These are phyloP conservation scores for Imleria badia DNA, from an alignment of 768 basidiomycete species.

Conservation along the genomic window DNA sequence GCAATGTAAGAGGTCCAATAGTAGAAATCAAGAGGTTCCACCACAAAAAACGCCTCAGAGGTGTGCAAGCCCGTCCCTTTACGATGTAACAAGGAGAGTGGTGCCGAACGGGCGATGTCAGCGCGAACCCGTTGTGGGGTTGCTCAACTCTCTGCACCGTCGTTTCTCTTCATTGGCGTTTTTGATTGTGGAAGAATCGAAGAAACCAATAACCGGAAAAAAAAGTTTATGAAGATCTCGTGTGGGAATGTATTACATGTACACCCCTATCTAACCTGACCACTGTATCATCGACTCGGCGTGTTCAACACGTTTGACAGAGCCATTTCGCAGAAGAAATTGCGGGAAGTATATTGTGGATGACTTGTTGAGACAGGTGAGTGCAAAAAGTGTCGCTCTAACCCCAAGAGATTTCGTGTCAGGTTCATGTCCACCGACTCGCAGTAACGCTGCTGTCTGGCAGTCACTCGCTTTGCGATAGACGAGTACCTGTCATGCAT, in stretches of 20 bases:
- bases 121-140: conserved; percentile 44
- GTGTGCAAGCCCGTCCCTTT: conserved; percentile 56
- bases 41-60: conserved; percentile 51
- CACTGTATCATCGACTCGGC: too few species aligned
- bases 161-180: conserved; percentile 51
- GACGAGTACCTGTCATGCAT: too few species aligned
- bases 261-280: background rate
- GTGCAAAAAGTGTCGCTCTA: background rate
- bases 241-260: conserved; percentile 25
- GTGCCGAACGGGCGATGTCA: conserved; percentile 70
- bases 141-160: conserved; percentile 60
- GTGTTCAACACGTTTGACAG: background rate
- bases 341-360: too few species aligned
- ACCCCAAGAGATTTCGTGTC: background rate
- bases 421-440: background rate
- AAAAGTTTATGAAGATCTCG: background rate
- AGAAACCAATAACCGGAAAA: background rate
- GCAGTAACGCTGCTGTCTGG: background rate
- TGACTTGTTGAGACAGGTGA: background rate
- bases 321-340: too few species aligned
- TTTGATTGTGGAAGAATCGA: conserved; percentile 50
- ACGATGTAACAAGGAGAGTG: conserved; percentile 52
- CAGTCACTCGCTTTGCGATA: background rate
- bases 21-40: background rate
- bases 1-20: too few species aligned